Evolutionary conservation across 1,139 yeast genomes (phyloP).

Genomic region (Suhomyces guaymorum): DNA sequence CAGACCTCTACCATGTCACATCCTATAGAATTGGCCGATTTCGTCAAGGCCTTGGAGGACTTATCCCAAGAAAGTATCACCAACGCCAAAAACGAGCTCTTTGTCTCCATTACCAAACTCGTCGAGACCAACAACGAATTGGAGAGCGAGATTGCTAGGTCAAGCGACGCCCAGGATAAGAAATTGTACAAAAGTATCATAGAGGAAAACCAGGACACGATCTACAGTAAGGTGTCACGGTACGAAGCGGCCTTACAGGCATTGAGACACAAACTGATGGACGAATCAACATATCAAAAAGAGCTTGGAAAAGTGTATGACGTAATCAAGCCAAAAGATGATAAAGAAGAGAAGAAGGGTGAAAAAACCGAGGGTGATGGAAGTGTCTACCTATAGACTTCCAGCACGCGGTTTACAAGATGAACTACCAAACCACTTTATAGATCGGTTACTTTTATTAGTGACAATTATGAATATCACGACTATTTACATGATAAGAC

Average conservation of each 20-base stretch:
- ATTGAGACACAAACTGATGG: slow-evolving; percentile 7
- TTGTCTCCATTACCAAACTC: slow-evolving; percentile 31
- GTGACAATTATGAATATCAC: not conserved
- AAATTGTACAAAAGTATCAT: slow-evolving; percentile 24
- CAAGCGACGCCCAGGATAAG: slow-evolving; percentile 4
- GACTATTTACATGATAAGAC: slow-evolving; percentile 16
- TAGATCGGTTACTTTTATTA: too few species aligned
- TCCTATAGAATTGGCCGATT: slow-evolving; percentile 32
- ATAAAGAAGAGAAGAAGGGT: slow-evolving; percentile 3
- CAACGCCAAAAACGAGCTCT: slow-evolving; percentile 27
- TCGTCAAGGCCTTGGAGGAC: slow-evolving; percentile 34
- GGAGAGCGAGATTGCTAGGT: slow-evolving; percentile 25
- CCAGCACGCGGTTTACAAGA: too few species aligned
- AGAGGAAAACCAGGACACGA: slow-evolving; percentile 35
- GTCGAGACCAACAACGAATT: slow-evolving; percentile 35
- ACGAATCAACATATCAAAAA: slow-evolving; percentile 2
- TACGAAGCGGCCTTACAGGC: slow-evolving; percentile 4
- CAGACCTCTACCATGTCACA: not conserved
- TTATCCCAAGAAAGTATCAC: slow-evolving; percentile 33
- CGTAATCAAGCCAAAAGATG: slow-evolving; percentile 2
- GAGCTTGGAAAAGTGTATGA: slow-evolving; percentile 2
- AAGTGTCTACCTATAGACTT: not conserved
- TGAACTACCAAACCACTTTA: too few species aligned
- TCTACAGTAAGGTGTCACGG: slow-evolving; percentile 13
- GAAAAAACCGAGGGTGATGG: not conserved